Percentiles rank a stretch among this genome's conserved stretches.
Evolutionary conservation across 371 early-diverging fungal species (phyloP).

Genomic region (Entomophthora muscae): DNA sequence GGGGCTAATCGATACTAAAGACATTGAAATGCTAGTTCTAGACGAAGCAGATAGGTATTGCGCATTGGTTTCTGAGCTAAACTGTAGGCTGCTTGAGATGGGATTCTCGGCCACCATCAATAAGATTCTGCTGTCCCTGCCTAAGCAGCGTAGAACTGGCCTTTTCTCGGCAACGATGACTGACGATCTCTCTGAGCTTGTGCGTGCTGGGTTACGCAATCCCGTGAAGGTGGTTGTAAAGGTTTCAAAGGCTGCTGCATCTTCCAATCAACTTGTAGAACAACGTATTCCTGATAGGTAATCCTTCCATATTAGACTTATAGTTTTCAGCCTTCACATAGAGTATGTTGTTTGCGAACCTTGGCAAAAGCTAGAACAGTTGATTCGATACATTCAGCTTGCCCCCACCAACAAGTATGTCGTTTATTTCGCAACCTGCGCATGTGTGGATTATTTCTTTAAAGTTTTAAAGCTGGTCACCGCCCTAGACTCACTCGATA

Average conservation of each 20-base stretch:
- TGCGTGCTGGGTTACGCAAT: conserved; percentile 77
- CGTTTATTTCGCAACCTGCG: conserved; percentile 86
- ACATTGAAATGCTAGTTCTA: conserved; percentile 76
- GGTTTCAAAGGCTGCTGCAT: conserved; percentile 34
- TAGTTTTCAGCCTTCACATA: not conserved
- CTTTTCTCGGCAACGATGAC: conserved; percentile 98
- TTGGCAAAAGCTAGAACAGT: conserved; percentile 58
- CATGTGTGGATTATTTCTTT: conserved; percentile 87
- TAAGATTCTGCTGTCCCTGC: conserved; percentile 59
- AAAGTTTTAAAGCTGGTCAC: conserved; percentile 8
- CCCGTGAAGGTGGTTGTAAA: conserved; percentile 76
- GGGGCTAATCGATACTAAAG: conserved; percentile 39
- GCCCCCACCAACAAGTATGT: conserved; percentile 62
- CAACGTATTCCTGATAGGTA: conserved; percentile 48
- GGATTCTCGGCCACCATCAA: conserved; percentile 73
- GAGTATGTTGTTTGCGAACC: conserved; percentile 52
- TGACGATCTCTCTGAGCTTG: conserved; percentile 69
- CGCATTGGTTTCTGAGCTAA: conserved; percentile 16
- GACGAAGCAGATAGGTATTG: conserved; percentile 77
- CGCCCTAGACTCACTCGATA: conserved; percentile 10
- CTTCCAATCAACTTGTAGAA: conserved; percentile 16
- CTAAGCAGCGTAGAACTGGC: conserved; percentile 90
- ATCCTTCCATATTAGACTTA: conserved; percentile 3
- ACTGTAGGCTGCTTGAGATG: conserved; percentile 61
- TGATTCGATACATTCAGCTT: conserved; percentile 37